Percentiles rank a stretch among this genome's conserved stretches.
These are phyloP conservation scores for Lenzites betulinus DNA, from an alignment of 768 basidiomycete species.

Conservation along the genomic window DNA sequence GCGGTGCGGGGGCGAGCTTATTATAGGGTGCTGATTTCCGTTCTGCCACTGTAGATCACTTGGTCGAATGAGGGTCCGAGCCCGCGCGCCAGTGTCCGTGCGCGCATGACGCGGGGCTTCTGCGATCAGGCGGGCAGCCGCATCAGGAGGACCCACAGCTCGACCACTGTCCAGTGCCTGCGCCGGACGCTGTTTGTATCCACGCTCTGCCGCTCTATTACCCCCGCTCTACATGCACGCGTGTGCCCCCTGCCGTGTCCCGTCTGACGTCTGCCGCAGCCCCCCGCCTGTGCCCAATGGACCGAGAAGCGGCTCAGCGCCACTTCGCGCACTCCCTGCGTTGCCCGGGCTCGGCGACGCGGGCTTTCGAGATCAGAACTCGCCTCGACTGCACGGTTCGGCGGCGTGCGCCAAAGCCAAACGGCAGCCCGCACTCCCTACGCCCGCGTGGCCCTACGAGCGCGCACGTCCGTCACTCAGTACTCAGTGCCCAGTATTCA, in stretches of 20 bases:
- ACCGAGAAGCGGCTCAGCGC: constrained; percentile 7
- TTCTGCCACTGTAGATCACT: constrained; percentile 19
- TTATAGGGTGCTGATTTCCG: constrained; percentile 20
- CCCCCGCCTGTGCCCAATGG: constrained; percentile 16
- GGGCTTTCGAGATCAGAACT: too few species aligned
- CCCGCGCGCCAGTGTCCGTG: constrained; percentile 15
- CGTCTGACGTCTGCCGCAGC: not conserved
- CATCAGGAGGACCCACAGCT: constrained; percentile 15
- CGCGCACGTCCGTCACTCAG: too few species aligned
- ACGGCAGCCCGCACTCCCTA: too few species aligned
- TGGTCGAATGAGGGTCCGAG: constrained; percentile 20
- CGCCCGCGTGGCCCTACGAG: too few species aligned
- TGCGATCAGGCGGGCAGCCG: constrained; percentile 14
- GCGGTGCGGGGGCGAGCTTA: constrained; percentile 10
- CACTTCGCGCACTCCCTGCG: not conserved
- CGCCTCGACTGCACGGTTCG: too few species aligned
- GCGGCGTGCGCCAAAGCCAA: too few species aligned
- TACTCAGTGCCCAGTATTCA: too few species aligned
- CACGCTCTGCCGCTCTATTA: not conserved
- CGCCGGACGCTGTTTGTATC: not conserved
- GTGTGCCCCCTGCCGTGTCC: too few species aligned
- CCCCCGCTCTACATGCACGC: constrained; percentile 6
- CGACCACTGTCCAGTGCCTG: constrained; percentile 1
- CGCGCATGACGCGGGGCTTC: constrained; percentile 15
- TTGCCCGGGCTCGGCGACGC: too few species aligned